Conservation (phyloP, 2,329 filamentous ascomycete genomes). For the Calonectria honghensis region DNA sequence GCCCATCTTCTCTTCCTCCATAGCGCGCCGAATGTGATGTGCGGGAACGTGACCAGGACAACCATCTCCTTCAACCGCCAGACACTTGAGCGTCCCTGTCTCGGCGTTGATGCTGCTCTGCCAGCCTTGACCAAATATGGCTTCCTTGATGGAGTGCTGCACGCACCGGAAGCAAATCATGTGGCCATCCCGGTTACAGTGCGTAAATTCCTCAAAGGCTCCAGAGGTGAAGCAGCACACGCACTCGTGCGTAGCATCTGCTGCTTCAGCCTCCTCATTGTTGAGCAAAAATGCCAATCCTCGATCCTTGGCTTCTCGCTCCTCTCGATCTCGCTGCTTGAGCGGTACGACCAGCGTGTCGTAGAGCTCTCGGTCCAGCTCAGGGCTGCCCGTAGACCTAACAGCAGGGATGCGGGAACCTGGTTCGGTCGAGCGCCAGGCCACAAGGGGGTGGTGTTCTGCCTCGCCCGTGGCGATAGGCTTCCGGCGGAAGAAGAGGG, state of each 20-base stretch:
- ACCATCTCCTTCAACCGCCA: constrained; percentile 82
- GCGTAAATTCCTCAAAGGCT: constrained; percentile 83
- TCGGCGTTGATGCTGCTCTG: constrained; percentile 84
- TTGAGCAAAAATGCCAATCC: constrained; percentile 73
- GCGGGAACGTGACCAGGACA: constrained; percentile 85
- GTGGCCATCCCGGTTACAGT: constrained; percentile 82
- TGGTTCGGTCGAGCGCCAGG: constrained; percentile 75
- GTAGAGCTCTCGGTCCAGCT: constrained; percentile 78
- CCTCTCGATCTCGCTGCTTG: constrained; percentile 63
- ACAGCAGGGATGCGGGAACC: constrained; percentile 76
- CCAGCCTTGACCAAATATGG: constrained; percentile 95
- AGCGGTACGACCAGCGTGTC: constrained; percentile 74
- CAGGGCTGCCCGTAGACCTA: constrained; percentile 78
- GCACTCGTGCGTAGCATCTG: constrained; percentile 79
- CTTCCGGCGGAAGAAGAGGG: constrained; percentile 81
- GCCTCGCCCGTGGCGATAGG: constrained; percentile 71
- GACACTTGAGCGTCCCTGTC: constrained; percentile 85
- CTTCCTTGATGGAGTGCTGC: constrained; percentile 87
- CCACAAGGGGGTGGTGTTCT: constrained; percentile 77
- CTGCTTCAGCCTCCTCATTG: constrained; percentile 74
- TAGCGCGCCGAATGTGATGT: constrained; percentile 82
- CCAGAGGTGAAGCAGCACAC: constrained; percentile 84
- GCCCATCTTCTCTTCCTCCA: constrained; percentile 81
- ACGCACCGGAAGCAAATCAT: constrained; percentile 90
- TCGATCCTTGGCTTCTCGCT: constrained; percentile 71